A percentile compares a stretch with the other conserved stretches of the same genome.
These are phyloP conservation scores for Solanum stenotomum DNA, from an alignment of 257 asterid genomes.

Conservation along the genomic window DNA sequence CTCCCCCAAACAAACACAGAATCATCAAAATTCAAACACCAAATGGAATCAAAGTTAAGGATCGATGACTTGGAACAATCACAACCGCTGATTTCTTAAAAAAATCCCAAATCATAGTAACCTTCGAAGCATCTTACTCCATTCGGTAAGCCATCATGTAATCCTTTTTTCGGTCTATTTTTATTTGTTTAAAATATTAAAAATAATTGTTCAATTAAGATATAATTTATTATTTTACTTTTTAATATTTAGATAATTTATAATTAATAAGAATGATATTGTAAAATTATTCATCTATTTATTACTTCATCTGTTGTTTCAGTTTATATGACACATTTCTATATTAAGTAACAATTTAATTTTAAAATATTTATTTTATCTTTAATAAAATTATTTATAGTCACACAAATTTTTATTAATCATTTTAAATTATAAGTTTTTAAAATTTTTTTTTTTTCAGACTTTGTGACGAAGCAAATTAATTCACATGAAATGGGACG, in stretches of 20 bases:
- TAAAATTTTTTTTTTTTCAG: too few relatives aligned
- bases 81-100: background rate
- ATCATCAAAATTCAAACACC: background rate
- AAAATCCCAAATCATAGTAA: background rate
- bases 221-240: too few relatives aligned
- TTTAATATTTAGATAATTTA: too few relatives aligned
- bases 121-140: background rate
- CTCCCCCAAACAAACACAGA: background rate
- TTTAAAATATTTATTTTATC: too few relatives aligned
- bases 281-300: background rate
- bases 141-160: background rate
- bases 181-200: too few relatives aligned
- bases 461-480: fast-evolving
- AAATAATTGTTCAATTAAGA: fast-evolving
- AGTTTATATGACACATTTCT: too few relatives aligned
- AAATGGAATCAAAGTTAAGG: background rate
- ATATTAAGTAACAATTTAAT: too few relatives aligned
- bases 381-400: fast-evolving
- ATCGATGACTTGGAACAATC: background rate
- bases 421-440: fast-evolving
- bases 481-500: fast-evolving
- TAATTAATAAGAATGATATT: too few relatives aligned
- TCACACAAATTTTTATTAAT: fast-evolving
- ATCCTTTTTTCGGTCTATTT: fast-evolving
- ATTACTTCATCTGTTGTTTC: fast-evolving